These are phyloP conservation scores for Nothopassalora personata DNA, from an alignment of 2,329 filamentous ascomycete genomes.

Conservation along the genomic window DNA sequence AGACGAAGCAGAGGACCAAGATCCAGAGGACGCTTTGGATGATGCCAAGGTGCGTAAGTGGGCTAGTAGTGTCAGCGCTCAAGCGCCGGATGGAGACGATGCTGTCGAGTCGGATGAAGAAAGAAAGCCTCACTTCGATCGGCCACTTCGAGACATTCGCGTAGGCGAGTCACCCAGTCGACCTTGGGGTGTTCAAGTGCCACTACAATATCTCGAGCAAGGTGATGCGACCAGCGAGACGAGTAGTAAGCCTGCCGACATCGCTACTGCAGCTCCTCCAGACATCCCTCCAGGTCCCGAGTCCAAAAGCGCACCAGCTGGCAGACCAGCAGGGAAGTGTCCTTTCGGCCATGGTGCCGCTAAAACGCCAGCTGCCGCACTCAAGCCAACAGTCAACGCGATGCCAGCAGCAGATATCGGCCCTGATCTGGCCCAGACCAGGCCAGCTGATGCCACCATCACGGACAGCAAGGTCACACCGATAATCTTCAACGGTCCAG, in stretches of 20 bases:
- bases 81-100: slow-evolving; percentile 41
- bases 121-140: slow-evolving; percentile 71
- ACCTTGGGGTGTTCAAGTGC: slow-evolving; percentile 83
- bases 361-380: neutral
- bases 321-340: slow-evolving; percentile 17
- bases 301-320: slow-evolving; percentile 2
- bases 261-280: slow-evolving; percentile 45
- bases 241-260: slow-evolving; percentile 39
- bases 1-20: slow-evolving; percentile 44
- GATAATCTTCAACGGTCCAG: slow-evolving; percentile 86
- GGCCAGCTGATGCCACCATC: neutral
- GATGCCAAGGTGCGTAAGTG: slow-evolving; percentile 76
- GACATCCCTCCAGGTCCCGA: slow-evolving; percentile 23
- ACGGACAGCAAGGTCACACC: slow-evolving; percentile 46
- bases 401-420: neutral
- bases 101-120: slow-evolving; percentile 43
- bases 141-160: slow-evolving; percentile 80
- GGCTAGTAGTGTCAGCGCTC: slow-evolving; percentile 69
- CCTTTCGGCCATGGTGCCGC: slow-evolving; percentile 19
- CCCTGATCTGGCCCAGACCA: neutral
- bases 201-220: slow-evolving; percentile 46
- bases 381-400: neutral
- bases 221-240: slow-evolving; percentile 36
- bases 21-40: slow-evolving; percentile 45
- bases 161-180: slow-evolving; percentile 89